Conservation (phyloP, 192 early-diverging fungal species). For the Phlyctochytrium planicorne region DNA sequence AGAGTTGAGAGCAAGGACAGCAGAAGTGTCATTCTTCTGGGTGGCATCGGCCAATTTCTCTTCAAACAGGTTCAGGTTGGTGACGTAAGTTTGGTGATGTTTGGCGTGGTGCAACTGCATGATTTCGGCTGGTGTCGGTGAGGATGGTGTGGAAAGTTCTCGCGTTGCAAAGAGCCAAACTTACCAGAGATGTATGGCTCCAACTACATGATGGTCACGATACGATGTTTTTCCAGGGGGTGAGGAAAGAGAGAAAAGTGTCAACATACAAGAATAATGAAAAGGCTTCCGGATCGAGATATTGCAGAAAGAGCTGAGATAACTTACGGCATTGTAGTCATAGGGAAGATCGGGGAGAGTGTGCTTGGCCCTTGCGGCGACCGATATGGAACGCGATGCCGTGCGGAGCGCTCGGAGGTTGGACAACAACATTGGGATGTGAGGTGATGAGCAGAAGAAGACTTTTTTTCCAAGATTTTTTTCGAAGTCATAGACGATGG, state of each 20-base stretch:
- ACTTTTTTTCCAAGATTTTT: no score
- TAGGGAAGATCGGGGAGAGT: slow-evolving; percentile 88
- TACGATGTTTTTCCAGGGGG: background rate
- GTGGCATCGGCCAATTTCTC: slow-evolving; percentile 80
- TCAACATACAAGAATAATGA: no score
- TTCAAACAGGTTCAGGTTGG: slow-evolving; percentile 82
- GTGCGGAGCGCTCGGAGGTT: slow-evolving; percentile 6
- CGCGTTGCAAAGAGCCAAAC: slow-evolving; percentile 13
- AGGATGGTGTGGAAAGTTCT: slow-evolving; percentile 24
- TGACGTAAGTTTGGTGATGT: slow-evolving; percentile 94
- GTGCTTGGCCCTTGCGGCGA: no score
- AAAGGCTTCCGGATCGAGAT: no score
- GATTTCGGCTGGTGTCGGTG: slow-evolving; percentile 78
- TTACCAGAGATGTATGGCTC: slow-evolving; percentile 84
- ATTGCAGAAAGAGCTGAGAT: no score
- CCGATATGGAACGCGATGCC: slow-evolving; percentile 7
- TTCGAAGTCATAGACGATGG: no score
- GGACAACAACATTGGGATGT: background rate
- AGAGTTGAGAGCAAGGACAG: slow-evolving; percentile 75
- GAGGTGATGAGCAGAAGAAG: no score
- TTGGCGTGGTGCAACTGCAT: slow-evolving; percentile 93
- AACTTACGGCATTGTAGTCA: slow-evolving; percentile 68
- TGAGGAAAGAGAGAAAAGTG: background rate
- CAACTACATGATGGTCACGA: slow-evolving; percentile 56
- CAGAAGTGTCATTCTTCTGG: slow-evolving; percentile 65